Percentiles rank a stretch among this genome's conserved stretches.
Evolutionary conservation across 2,329 filamentous ascomycete genomes (phyloP).

Genomic region (Periconia sp.): DNA sequence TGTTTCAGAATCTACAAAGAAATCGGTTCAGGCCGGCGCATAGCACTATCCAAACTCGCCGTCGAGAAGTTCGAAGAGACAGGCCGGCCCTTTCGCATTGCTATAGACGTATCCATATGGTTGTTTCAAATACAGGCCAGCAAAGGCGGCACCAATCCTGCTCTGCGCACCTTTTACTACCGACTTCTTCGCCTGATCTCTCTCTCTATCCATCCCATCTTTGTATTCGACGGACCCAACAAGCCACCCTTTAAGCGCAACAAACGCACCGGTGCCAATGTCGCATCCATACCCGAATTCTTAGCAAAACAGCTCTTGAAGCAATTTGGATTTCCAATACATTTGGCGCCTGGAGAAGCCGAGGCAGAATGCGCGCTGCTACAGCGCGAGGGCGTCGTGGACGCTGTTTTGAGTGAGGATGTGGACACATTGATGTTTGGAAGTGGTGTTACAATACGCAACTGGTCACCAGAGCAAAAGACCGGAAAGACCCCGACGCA

Average conservation of each 20-base stretch:
- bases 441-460: conserved; percentile 74
- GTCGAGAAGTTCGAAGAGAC: conserved; percentile 72
- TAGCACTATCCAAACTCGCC: conserved; percentile 81
- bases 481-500: conserved; percentile 77
- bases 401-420: conserved; percentile 93
- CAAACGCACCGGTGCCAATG: conserved; percentile 66
- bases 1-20: conserved; percentile 78
- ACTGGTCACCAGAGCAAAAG: conserved; percentile 75
- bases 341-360: conserved; percentile 90
- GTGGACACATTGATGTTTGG: conserved; percentile 98
- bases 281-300: conserved; percentile 68
- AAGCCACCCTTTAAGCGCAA: conserved; percentile 89
- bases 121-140: conserved; percentile 90
- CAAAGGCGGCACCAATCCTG: conserved; percentile 83
- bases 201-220: conserved; percentile 80
- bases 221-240: conserved; percentile 85
- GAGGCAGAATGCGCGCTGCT: conserved; percentile 93
- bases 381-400: conserved; percentile 69
- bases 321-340: conserved; percentile 79
- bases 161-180: conserved; percentile 89
- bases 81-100: conserved; percentile 75
- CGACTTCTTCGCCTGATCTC: conserved; percentile 76
- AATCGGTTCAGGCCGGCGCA: conserved; percentile 76
- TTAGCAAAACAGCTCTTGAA: conserved; percentile 82
- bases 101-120: conserved; percentile 96